Conservation (phyloP, 805 yeast species). For the Kregervanrija pseudodelftensis region DNA sequence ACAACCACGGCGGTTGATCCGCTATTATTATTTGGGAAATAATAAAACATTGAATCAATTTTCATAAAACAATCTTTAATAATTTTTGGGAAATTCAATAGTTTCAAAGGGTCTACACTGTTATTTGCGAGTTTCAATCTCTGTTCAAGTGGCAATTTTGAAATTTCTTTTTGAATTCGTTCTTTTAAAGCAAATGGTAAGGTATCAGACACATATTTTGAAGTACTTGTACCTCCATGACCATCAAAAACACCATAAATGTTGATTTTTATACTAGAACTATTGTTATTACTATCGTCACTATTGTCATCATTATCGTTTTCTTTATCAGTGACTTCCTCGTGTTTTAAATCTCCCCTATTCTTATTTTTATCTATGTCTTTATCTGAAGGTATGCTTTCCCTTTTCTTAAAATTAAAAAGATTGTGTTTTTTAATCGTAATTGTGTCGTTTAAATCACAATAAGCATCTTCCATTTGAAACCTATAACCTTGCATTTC, state of each 20-base stretch:
- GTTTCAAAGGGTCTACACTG: constrained; percentile 10
- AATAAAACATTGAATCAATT: constrained; percentile 38
- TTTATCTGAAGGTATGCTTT: not conserved
- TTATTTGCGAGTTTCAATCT: constrained; percentile 9
- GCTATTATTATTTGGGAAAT: constrained; percentile 31
- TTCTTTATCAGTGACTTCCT: not conserved
- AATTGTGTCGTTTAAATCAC: constrained; percentile 32
- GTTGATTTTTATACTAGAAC: constrained; percentile 18
- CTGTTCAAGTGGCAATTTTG: constrained; percentile 12
- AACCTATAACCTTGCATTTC: constrained; percentile 74
- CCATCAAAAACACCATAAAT: constrained; percentile 77
- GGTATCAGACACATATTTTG: constrained; percentile 42
- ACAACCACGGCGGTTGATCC: constrained; percentile 50
- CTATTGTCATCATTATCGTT: not conserved
- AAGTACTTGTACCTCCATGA: constrained; percentile 66
- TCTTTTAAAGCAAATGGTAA: constrained; percentile 25
- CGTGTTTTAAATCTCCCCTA: not conserved
- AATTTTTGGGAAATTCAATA: constrained; percentile 22
- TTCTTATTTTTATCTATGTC: not conserved
- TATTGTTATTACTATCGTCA: not conserved
- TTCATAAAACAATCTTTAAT: constrained; percentile 38
- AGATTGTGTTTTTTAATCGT: not conserved
- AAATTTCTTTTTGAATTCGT: constrained; percentile 11
- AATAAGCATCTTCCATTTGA: constrained; percentile 72
- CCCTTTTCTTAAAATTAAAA: not conserved